Conservation (phyloP, 495 filamentous ascomycete species). For the Neurospora tetraspora region DNA sequence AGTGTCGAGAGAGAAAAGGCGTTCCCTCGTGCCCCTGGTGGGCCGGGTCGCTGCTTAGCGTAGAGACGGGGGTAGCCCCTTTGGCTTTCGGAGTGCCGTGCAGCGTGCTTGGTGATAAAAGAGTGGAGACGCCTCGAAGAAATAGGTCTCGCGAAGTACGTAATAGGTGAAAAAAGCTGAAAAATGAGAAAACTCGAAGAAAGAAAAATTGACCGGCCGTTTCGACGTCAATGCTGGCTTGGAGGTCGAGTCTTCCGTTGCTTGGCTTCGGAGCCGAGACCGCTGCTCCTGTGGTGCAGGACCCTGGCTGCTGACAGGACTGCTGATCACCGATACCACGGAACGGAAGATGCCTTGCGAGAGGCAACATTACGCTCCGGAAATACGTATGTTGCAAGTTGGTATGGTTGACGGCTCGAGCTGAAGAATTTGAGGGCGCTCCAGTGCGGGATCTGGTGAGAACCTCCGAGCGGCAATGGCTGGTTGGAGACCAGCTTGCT, state of each 20-base stretch:
- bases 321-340: neutral
- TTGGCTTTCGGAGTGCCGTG: neutral
- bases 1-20: neutral
- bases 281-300: neutral
- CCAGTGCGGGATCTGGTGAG: neutral
- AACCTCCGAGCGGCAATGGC: neutral
- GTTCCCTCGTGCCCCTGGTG: neutral
- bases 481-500: neutral
- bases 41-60: neutral
- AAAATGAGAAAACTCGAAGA: neutral
- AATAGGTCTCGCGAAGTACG: neutral
- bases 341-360: neutral
- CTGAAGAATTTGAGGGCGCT: neutral
- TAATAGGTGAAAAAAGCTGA: neutral
- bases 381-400: neutral
- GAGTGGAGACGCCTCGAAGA: neutral
- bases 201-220: neutral
- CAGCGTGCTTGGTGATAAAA: neutral
- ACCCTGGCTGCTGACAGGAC: neutral
- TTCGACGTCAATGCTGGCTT: neutral
- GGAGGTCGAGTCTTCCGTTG: neutral
- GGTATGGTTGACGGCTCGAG: neutral
- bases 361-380: neutral
- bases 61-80: neutral
- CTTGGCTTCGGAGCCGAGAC: neutral